Conservation (phyloP, 129 eudicot species). For the Helianthus annuus region DNA sequence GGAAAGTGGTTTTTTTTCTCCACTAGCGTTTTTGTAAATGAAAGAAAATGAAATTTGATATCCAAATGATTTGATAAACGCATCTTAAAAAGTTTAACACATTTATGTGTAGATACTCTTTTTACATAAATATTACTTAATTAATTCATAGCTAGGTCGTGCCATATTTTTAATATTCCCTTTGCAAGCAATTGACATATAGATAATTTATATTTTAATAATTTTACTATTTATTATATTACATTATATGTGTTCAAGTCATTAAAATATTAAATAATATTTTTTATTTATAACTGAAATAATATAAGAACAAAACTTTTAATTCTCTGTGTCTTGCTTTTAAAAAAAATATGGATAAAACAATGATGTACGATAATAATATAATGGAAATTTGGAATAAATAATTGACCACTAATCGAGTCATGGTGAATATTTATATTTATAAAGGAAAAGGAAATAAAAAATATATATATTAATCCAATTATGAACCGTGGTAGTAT, state of each 20-base stretch:
- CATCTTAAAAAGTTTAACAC: slow-evolving; percentile 3
- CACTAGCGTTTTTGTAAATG: background rate
- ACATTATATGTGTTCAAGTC: too few species aligned
- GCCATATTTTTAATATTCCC: background rate
- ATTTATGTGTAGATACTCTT: background rate
- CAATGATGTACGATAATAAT: background rate
- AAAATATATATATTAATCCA: background rate
- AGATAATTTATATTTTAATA: too few species aligned
- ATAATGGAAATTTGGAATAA: background rate
- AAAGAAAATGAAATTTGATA: background rate
- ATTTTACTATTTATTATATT: too few species aligned
- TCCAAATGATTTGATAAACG: background rate
- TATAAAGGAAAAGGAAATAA: background rate
- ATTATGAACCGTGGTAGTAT: slow-evolving; percentile 5
- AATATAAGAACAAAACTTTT: too few species aligned
- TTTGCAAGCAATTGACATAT: background rate
- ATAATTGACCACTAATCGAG: slow-evolving; percentile 9
- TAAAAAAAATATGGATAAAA: background rate
- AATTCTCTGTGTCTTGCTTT: background rate
- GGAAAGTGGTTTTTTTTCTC: background rate
- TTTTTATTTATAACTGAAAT: background rate
- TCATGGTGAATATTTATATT: slow-evolving; percentile 14
- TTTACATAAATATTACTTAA: background rate
- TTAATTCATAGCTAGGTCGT: background rate
- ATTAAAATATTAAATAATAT: too few species aligned